Base-by-base conservation (phyloP, 148 eudicot genomes). In the Camellia lanceoleosa region DNA sequence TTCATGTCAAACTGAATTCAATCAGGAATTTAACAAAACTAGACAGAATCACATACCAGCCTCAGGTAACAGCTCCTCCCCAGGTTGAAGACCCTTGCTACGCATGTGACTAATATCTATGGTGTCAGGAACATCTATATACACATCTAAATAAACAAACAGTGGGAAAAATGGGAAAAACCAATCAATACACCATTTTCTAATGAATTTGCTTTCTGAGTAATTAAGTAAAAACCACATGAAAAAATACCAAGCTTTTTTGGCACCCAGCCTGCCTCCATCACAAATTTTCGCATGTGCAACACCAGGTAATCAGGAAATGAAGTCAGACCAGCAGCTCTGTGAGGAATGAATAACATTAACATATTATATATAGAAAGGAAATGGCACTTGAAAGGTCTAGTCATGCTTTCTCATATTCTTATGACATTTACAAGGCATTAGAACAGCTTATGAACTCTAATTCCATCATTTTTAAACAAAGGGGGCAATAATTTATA, bases 231-330 rank as follows among this genome's bases (percentile, higher is more conserved):
- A 51, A 30, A 65, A 46, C 54, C 38, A 19, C 23, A 72, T 2
- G 3, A 47, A 64, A 43, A 18, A 68, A 49, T 88, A 96, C 99
- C 99, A 72, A 96, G 92, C 83, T 96, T 96, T 83, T 91, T 96
- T 51, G 99, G 99, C 78, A 96, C 99, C 99, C 99, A 96, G 80
- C 99, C 99, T 79, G 82, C 97, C 80, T 96, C 99, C 98, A 96
- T 86, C 56, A 96, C 92, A 89, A 96, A 96, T 81, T 96, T 96
- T 61, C 97, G 85, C 99, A 96, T 96, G 88, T 96, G 99, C 89
- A 96, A 84, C 68, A 96, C 99, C 87, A 96, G 83, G 89, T 91
- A 96, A 87, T 93, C 97, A 63, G 99, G 99, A 81, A 96, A 93
- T 47, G 98, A 91, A n/a, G 97, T 93, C 84, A 96, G 87, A 41